Evolutionary conservation across 768 basidiomycete genomes (phyloP), one percentile per base, ranked within the genome.

Genomic region (Tremella fuciformis): DNA sequence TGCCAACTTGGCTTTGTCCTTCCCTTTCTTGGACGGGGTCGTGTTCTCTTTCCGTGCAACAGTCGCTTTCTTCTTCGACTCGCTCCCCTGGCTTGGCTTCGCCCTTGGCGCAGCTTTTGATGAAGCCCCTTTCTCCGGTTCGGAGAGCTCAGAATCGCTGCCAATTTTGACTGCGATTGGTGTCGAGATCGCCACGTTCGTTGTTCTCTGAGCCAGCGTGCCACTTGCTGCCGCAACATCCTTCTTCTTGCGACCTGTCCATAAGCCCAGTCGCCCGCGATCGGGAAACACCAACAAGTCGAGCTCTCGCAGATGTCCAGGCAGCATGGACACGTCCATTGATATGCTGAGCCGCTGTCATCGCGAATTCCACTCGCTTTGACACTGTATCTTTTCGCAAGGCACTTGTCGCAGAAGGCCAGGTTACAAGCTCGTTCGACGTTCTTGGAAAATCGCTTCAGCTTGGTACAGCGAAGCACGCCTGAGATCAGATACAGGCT

Each of bases 321-420:
- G 53, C 67, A 69, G 24, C 61, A 60, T 4, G 64, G 64, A 60
- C 67, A 69, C 1, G 15, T 39, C 51, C 51, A 52, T 19, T 15
- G 26, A n/a, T 52, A 52, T 18, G 22, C 22, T 8, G 49, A 50
- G 16, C 38, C 15, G 34, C 53, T 47, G 21, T 29, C 38, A 37
- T 21, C 15, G 19, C 55, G 11, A 13, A 65, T 50, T 1, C 8
- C 34, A 1, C 48, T 44, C 1, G 59, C 41, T 8, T 52, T 40
- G 7, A 56, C 52, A 25, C 29, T 51, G 48, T 65, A 69, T 44
- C 59, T 19, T n/a, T 40, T 46, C 9, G 13, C 47, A 8, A 69
- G 58, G 39, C 63, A 60, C 16, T 40, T 49, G 19, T 46, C 47
- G 50, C 67, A 69, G 21, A 53, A 69, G 4, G 64, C 64, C 8